These are phyloP conservation scores for Erysimum cheiranthoides DNA, from an alignment of 345 rosid species.

Conservation along the genomic window DNA sequence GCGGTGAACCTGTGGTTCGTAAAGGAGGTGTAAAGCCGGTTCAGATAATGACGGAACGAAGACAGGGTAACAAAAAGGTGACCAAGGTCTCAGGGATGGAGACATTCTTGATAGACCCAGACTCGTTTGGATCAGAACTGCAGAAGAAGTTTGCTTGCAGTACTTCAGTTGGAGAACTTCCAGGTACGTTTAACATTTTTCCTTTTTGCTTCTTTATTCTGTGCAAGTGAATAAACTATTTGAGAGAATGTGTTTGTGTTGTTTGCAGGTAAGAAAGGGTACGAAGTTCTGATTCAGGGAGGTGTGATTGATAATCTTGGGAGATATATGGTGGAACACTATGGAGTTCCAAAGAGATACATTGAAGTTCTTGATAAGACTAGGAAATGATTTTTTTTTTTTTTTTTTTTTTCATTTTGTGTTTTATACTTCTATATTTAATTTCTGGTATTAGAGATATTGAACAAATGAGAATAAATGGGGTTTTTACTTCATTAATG, in stretches of 20 bases:
- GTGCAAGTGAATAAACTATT: background rate
- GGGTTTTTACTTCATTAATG: background rate
- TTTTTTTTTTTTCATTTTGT: background rate
- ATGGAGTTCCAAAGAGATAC: slow-evolving; percentile 81
- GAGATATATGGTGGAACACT: slow-evolving; percentile 80
- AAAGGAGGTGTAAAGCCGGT: slow-evolving; percentile 79
- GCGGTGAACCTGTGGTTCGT: slow-evolving; percentile 74
- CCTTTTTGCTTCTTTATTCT: background rate
- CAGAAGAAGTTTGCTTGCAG: slow-evolving; percentile 99
- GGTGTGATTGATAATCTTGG: slow-evolving; percentile 89
- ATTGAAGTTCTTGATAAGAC: slow-evolving; percentile 97
- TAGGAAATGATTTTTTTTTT: slow-evolving; percentile 54
- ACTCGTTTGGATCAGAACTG: slow-evolving; percentile 86
- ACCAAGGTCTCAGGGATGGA: slow-evolving; percentile 84
- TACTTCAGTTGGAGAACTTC: slow-evolving; percentile 80
- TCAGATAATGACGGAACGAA: slow-evolving; percentile 89
- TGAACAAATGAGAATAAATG: slow-evolving; percentile 19
- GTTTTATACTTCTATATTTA: slow-evolving; percentile 8
- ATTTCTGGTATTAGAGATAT: background rate
- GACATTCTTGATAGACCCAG: slow-evolving; percentile 81
- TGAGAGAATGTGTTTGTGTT: slow-evolving; percentile 31
- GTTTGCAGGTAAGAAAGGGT: slow-evolving; percentile 87
- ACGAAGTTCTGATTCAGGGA: slow-evolving; percentile 90
- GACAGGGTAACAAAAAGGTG: slow-evolving; percentile 94
- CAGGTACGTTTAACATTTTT: slow-evolving; percentile 51